phyloP scores from a whole-genome alignment of 371 early-diverging fungal species.

The Mortierella sp. region DNA sequence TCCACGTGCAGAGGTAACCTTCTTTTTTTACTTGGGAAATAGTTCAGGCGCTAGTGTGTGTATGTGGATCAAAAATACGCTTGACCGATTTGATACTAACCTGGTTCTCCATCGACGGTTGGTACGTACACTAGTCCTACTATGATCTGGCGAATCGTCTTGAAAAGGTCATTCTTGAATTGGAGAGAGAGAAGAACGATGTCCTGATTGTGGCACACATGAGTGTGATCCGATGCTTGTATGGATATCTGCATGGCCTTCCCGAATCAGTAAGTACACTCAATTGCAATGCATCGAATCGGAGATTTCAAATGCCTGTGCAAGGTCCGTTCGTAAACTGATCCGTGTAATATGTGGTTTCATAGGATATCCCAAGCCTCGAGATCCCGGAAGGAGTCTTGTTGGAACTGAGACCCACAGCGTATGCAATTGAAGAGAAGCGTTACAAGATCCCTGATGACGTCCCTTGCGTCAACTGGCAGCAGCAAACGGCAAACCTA shows the following conservation, averaged over 20 bases:
- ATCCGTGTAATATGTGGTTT: too few relatives aligned
- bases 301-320: too few relatives aligned
- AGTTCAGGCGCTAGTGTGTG: too few relatives aligned
- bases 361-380: slow-evolving; percentile 80
- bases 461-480: slow-evolving; percentile 35
- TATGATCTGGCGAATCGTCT: slow-evolving; percentile 72
- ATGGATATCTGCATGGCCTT: slow-evolving; percentile 77
- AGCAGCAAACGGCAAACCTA: slow-evolving; percentile 25
- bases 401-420: slow-evolving; percentile 84
- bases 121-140: slow-evolving; percentile 58
- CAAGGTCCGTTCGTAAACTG: too few relatives aligned
- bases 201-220: slow-evolving; percentile 87
- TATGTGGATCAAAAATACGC: too few relatives aligned
- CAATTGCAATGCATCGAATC: too few relatives aligned
- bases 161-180: slow-evolving; percentile 78
- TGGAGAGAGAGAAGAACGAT: slow-evolving; percentile 86
- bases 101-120: background rate
- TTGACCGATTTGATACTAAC: background rate
- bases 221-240: slow-evolving; percentile 78
- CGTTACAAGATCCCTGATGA: slow-evolving; percentile 45
- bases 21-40: too few relatives aligned
- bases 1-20: slow-evolving; percentile 83
- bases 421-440: slow-evolving; percentile 74
- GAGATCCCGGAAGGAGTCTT: slow-evolving; percentile 77
- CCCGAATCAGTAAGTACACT: too few relatives aligned